Percentiles rank a stretch among this genome's conserved stretches.
phyloP scores from a whole-genome alignment of 352 stramenopile genomes.

The Phytophthora colocasiae region DNA sequence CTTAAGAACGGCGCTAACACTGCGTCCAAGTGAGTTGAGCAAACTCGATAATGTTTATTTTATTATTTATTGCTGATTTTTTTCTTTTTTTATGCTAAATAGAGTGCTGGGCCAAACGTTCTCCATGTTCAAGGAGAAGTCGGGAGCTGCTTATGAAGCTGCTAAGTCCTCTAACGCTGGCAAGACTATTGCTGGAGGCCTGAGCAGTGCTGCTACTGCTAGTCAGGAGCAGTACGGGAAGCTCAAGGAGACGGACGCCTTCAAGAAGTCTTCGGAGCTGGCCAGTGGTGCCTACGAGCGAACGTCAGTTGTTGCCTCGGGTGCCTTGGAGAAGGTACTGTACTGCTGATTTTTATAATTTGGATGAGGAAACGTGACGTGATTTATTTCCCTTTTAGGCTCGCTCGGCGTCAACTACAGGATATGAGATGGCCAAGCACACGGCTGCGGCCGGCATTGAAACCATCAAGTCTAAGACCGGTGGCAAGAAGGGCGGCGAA shows the following conservation, averaged over 20 bases:
- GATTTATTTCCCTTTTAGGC: conserved; percentile 41
- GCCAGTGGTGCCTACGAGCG: conserved; percentile 67
- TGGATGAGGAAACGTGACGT: conserved; percentile 12
- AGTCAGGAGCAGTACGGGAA: conserved; percentile 82
- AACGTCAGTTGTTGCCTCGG: conserved; percentile 71
- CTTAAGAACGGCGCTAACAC: conserved; percentile 89
- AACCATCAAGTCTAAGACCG: conserved; percentile 84
- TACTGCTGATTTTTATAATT: neutral
- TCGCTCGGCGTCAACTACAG: conserved; percentile 61
- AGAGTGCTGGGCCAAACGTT: conserved; percentile 78
- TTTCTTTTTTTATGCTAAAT: neutral
- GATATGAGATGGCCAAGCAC: conserved; percentile 85
- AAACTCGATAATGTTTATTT: neutral
- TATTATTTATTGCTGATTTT: conserved; percentile 3
- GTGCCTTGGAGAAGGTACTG: conserved; percentile 71
- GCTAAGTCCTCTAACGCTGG: conserved; percentile 84
- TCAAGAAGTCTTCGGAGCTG: conserved; percentile 81
- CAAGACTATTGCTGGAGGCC: conserved; percentile 63
- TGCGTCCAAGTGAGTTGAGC: conserved; percentile 65
- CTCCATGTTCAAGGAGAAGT: conserved; percentile 79
- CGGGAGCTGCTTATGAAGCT: conserved; percentile 67
- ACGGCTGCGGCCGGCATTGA: conserved; percentile 70
- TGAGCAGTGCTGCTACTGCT: conserved; percentile 67
- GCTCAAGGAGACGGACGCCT: conserved; percentile 85
- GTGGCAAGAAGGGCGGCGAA: conserved; percentile 66